Conservation (phyloP, 768 basidiomycete genomes). For the Daedaleopsis sinensis region DNA sequence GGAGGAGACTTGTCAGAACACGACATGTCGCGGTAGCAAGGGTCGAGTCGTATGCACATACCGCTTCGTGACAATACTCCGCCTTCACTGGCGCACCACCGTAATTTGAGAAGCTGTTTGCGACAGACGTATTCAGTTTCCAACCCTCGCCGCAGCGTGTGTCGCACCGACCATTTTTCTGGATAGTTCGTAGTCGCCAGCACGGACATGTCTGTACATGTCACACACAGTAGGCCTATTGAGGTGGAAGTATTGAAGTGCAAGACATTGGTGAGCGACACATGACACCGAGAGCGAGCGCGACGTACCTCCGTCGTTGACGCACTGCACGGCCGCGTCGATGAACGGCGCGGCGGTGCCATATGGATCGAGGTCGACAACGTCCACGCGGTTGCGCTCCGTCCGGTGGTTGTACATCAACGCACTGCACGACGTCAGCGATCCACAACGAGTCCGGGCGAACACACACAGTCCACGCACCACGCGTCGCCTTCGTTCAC, state of each 20-base stretch:
- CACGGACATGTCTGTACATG: constrained; percentile 95
- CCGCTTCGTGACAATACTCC: constrained; percentile 96
- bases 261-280: neutral
- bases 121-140: neutral
- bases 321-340: constrained; percentile 88
- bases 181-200: constrained; percentile 93
- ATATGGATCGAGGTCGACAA: constrained; percentile 97
- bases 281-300: neutral
- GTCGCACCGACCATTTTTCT: constrained; percentile 85
- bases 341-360: constrained; percentile 97
- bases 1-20: constrained; percentile 1
- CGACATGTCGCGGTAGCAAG: neutral
- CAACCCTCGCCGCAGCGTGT: neutral
- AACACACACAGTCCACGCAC: constrained; percentile 41
- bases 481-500: constrained; percentile 95
- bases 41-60: constrained; percentile 42
- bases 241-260: too few species aligned
- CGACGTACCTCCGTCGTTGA: constrained; percentile 80
- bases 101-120: constrained; percentile 85
- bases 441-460: neutral
- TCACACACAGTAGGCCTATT: constrained; percentile 87
- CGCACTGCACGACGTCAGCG: constrained; percentile 49
- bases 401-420: constrained; percentile 90
- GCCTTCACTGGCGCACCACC: constrained; percentile 88
- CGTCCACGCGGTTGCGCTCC: constrained; percentile 77